Base-by-base conservation (phyloP, 352 stramenopile genomes). In the Phytophthora nicotianae region DNA sequence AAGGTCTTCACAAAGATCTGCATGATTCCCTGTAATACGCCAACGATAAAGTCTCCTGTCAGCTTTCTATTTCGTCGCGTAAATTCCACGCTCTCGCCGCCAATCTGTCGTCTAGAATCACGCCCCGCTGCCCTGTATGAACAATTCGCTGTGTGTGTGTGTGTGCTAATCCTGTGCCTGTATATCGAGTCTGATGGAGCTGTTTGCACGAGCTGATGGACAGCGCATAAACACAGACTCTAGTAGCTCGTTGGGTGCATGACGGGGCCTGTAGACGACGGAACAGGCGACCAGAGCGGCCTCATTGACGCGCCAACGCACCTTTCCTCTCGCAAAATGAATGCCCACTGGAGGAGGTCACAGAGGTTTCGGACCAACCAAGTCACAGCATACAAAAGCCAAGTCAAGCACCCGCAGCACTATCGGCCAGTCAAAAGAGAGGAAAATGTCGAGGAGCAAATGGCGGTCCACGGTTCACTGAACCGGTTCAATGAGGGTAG, bases 1-100 rank as follows among this genome's bases (percentile, higher is more conserved):
- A 99, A 81, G 59, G 97, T 99, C 84, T 99, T 99, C 47, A 99
- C 96, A 79, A 99, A 98, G 64, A 99, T 96, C 86, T 97, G 91
- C 91, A 98, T 98, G 73, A 82, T 90, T 73, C 59, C 82, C 33
- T 59, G 17, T 24, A 62, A 54, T 23, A 50, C 2, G 2, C 23
- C 60, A 58, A 17, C 42, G 6, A 42, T 40, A n/a, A 49, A 49
- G 11, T 17, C 26, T 4, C 43, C n/a, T 60, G 67, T 75, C 55
- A 70, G 63, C 58, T n/a, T 26, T 1, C 21, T 42, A 47, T 38
- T 61, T 60, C 38, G 19, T 53, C 26, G 42, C 26, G 21, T n/a
- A 54, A 41, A 49, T 32, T 51, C 41, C 17, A 13, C 46, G 20
- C 49, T 33, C 20, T 27, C n/a, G 23, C 17, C 51, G 35, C 17